Evolutionary conservation across 108 stramenopile genomes (phyloP).

Genomic region (Schizochytrium sp.): DNA sequence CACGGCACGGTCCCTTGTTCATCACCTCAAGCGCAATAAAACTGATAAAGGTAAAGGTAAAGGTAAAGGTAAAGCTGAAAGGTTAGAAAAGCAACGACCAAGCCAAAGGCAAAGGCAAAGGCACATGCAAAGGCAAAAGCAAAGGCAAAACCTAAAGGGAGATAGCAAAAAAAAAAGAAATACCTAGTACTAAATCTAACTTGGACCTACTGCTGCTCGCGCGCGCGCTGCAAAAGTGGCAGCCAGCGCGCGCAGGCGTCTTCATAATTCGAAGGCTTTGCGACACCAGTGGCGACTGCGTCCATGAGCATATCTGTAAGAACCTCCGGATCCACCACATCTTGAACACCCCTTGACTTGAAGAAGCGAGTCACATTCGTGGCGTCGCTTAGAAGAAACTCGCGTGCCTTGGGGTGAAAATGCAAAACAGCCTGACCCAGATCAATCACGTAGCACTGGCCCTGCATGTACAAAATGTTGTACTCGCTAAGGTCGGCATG

Average conservation of each 20-base stretch:
- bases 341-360: neutral
- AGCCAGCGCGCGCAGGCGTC: neutral
- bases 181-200: too few species aligned
- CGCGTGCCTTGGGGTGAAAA: neutral
- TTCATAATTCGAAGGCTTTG: neutral
- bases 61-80: too few species aligned
- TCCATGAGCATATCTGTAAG: neutral
- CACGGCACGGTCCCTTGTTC: too few species aligned
- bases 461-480: constrained; percentile 33
- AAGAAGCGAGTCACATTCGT: constrained; percentile 20
- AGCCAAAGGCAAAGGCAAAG: too few species aligned
- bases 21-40: too few species aligned
- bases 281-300: neutral
- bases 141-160: too few species aligned
- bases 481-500: constrained; percentile 51
- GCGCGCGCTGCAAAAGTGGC: neutral
- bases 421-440: constrained; percentile 21
- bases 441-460: constrained; percentile 19
- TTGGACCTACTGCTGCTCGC: too few species aligned
- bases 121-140: too few species aligned
- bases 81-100: too few species aligned
- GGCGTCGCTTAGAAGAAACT: neutral
- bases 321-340: neutral
- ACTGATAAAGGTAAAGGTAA: too few species aligned
- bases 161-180: too few species aligned